These are phyloP conservation scores for Peltaster fructicola DNA, from an alignment of 2,329 filamentous ascomycete species.

Conservation along the genomic window DNA sequence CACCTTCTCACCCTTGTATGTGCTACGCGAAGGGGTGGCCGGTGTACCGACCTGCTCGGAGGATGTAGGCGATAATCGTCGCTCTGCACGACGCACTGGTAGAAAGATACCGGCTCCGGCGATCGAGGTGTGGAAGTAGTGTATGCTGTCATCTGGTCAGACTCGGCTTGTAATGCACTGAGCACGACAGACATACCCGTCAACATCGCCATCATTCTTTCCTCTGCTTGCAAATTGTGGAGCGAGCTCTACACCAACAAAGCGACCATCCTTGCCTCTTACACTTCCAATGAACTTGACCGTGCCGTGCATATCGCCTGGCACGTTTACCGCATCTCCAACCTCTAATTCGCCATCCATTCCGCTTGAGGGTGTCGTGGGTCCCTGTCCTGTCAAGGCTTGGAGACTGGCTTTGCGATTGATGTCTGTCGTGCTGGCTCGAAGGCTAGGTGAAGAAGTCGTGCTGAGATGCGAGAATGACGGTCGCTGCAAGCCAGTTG, in stretches of 20 bases:
- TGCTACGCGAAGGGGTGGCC: slow-evolving; percentile 43
- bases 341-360: slow-evolving; percentile 44
- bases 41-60: slow-evolving; percentile 46
- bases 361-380: slow-evolving; percentile 31
- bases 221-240: slow-evolving; percentile 64
- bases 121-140: slow-evolving; percentile 63
- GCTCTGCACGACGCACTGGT: slow-evolving; percentile 63
- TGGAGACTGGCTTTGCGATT: slow-evolving; percentile 56
- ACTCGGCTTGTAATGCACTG: neutral
- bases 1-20: slow-evolving; percentile 23
- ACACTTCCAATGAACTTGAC: slow-evolving; percentile 81
- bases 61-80: slow-evolving; percentile 39
- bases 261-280: slow-evolving; percentile 73
- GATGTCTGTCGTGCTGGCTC: slow-evolving; percentile 28
- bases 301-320: slow-evolving; percentile 77
- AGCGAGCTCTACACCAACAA: slow-evolving; percentile 81
- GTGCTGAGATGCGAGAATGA: slow-evolving; percentile 21
- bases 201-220: slow-evolving; percentile 93
- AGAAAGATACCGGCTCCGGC: slow-evolving; percentile 86
- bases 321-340: slow-evolving; percentile 78
- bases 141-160: slow-evolving; percentile 1
- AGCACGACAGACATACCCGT: slow-evolving; percentile 47
- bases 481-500: slow-evolving; percentile 18
- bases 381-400: slow-evolving; percentile 37
- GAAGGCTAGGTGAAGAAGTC: slow-evolving; percentile 26